Base-by-base conservation (phyloP, 2,329 filamentous ascomycete genomes). In the Sporothrix brunneoviolacea region DNA sequence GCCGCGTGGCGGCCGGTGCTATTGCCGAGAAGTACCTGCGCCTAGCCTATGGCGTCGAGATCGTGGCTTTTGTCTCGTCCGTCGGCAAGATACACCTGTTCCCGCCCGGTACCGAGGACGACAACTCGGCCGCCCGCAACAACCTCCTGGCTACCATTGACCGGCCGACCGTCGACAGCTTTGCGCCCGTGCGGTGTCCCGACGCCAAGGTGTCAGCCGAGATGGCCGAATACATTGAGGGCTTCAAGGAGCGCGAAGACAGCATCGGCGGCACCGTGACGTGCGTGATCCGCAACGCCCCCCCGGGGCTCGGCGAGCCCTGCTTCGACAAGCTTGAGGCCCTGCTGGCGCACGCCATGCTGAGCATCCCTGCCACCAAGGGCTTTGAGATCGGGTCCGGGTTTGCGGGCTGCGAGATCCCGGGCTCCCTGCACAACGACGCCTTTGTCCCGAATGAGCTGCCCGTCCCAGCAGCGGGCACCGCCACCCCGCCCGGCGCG, bases 251-350 rank as follows among this genome's bases (percentile, higher is more conserved):
- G 60, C 76, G 75, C 52, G 69, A 88, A 53, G 91, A 97, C 73
- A 91, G 86, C 70, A 96, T 95, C 58, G 93, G 93, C 53, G 93
- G 93, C 54, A 95, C 89, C 12, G 90, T 97, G 16, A 95, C 90
- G 40, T 97, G 91, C 61, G 87, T 97, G 35, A 90, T 97, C 63
- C 81, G 87, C 57, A 91, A 94, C 62, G 81, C 82, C 8, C 93
- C 91, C 24, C 79, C 81, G 36, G 91, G 91, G 0, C 78, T 97
- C 3, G 93, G 93, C 53, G 93, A 97, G 75, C 93, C 91, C 1
- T 87, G 82, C 68, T 97, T 98, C 68, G 88, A 95, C 69, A 97
- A 97, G 74, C 77, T 97, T 39, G 91, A 98, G 73, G 93, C 93
- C 8, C 81, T 80, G 65, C 82, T 98, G 41, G 91, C 82, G 22